Evolutionary conservation across 1,284 basidiomycete species (phyloP), one percentile per base, ranked within the genome.

Genomic region (Inonotus hispidus): DNA sequence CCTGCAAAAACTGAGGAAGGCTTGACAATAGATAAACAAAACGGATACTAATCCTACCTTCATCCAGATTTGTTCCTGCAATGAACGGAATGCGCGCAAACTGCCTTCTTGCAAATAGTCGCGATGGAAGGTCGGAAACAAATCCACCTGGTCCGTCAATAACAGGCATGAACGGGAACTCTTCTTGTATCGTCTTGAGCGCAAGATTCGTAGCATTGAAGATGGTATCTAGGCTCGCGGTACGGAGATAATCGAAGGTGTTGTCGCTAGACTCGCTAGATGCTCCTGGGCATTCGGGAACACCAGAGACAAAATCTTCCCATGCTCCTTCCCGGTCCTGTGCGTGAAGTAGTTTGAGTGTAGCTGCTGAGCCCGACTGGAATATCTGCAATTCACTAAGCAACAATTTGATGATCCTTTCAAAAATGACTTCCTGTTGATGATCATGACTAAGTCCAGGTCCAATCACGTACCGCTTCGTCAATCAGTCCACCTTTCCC

Each of bases 1-100:
- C 79, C 77, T 52, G 57, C 53, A 23, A 56, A 21, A 32, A 8
- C 8, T 32, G 4, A 47, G 7, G 38, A 47, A n/a, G 5, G 1
- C n/a, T 43, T 13, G 7, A 1, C 25, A 19, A 47, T 25, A 10
- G 1, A 2, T 11, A 11, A 11, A 13, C 23, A 23, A 1, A 13
- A 32, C 39, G 23, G 11, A 16, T 29, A 56, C 10, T 41, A 43
- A 41, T 6, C 29, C 65, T 47, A 78, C 80, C 79, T 71, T 82
- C 80, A 61, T 82, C 80, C 4, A 77, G 68, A 62, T 75, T 75
- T 1, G 78, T 79, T 5, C 80, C 80, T n/a, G 77, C 70, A 41
- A 82, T 81, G 63, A 80, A 78, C 2, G 81, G 79, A 1, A 82
- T 50, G 4, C 69, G 65, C 2, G 77, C 71, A 63, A 79, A 80